Evolutionary conservation across 192 early-diverging fungal species (phyloP).

Genomic region (Coemansia sp.): DNA sequence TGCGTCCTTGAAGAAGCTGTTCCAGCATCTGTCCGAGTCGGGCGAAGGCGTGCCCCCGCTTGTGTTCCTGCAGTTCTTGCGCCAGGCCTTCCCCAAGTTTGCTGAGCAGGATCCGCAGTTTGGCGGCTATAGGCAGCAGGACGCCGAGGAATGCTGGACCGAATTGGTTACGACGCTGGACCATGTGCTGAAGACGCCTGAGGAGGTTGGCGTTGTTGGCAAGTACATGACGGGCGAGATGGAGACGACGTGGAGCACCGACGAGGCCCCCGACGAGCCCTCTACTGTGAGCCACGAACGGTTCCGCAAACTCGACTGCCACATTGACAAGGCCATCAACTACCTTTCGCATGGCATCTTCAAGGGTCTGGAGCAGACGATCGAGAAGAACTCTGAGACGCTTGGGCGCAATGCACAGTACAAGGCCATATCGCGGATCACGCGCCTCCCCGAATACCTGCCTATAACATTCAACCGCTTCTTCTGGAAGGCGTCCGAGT

Average conservation of each 20-base stretch:
- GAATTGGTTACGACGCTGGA: conserved; percentile 74
- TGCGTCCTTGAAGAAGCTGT: conserved; percentile 71
- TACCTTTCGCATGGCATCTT: conserved; percentile 45
- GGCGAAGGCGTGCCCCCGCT: conserved; percentile 76
- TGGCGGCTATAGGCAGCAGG: conserved; percentile 86
- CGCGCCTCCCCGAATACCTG: conserved; percentile 86
- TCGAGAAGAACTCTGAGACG: conserved; percentile 88
- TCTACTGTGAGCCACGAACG: conserved; percentile 62
- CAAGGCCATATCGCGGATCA: conserved; percentile 72
- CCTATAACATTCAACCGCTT: conserved; percentile 92
- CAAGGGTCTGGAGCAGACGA: conserved; percentile 73
- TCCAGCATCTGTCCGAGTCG: conserved; percentile 68
- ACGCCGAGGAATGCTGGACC: conserved; percentile 98
- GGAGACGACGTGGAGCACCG: conserved; percentile 54
- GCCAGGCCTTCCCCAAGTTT: conserved; percentile 85
- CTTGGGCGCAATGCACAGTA: conserved; percentile 82
- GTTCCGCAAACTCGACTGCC: conserved; percentile 79
- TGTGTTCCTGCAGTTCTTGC: conserved; percentile 78
- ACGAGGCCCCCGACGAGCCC: conserved; percentile 79
- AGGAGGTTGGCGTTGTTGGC: conserved; percentile 55
- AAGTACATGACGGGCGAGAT: conserved; percentile 81
- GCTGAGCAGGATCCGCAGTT: conserved; percentile 70
- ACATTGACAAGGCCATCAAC: conserved; percentile 60
- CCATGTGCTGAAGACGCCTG: conserved; percentile 8
- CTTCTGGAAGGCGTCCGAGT: conserved; percentile 87